Base-by-base conservation (phyloP, 2,329 filamentous ascomycete species). In the Colletotrichum echinochloae region DNA sequence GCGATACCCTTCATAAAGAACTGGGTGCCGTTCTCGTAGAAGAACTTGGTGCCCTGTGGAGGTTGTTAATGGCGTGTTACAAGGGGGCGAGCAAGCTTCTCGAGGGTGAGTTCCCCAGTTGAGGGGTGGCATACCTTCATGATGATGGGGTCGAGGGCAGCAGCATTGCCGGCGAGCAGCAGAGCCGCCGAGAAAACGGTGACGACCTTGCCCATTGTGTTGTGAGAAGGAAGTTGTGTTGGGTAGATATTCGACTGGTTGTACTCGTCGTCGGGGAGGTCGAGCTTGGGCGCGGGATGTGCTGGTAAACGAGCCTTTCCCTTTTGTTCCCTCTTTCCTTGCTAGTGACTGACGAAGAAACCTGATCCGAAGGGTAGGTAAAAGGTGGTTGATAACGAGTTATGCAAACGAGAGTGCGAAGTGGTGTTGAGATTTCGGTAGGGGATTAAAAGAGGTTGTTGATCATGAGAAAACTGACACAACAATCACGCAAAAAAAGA, bases 1-100 rank as follows among this genome's bases (percentile, higher is more conserved):
- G 96, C 96, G 76, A 99, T 87, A 84, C 96, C 96, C 82, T 92
- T 94, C 82, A 98, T 94, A 87, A 90, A 97, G 83, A 88, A 88
- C 77, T 88, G 85, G 23, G 86, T 88, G 73, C 86, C 86, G 76
- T 91, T 92, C 81, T 93, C 88, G 86, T 92, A 95, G 87, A 97
- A 98, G 87, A 98, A 95, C 83, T 96, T 95, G 79, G 89, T 89
- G 76, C 93, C 91, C 88, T 91, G 77, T 23, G 26, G 77, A 64
- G 74, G 75, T 6, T 51, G 41, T 71, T 28, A 62, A 66, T 23
- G 39, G 41, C 65, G 23, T 33, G n/a, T 59, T 39, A 18, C 26
- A 2, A 7, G 14, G 20, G 20, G 16, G 12, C n/a, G n/a, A n/a
- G 23, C n/a, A 55, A 39, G 33, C 54, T 59, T 51, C 59, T 55